Conservation (phyloP, 768 basidiomycete species). For the Phaeotremella skinneri region DNA sequence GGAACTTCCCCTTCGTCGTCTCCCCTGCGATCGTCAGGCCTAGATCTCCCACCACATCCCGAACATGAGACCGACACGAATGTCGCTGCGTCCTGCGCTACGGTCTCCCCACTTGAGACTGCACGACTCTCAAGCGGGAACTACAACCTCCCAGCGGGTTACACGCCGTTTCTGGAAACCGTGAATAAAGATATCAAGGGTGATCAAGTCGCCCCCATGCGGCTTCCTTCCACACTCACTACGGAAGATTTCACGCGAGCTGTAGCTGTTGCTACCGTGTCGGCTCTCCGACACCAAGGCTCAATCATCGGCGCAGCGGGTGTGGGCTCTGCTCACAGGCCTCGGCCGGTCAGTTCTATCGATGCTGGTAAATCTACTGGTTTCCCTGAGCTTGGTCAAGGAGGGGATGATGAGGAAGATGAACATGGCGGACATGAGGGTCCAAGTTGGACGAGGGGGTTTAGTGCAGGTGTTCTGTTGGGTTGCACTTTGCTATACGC, state of each 20-base stretch:
- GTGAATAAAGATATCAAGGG: slow-evolving; percentile 31
- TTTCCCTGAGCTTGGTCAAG: slow-evolving; percentile 51
- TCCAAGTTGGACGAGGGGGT: slow-evolving; percentile 89
- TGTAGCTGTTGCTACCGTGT: slow-evolving; percentile 90
- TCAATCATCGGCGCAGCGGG: slow-evolving; percentile 57
- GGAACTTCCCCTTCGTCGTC: slow-evolving; percentile 2
- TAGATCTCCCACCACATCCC: not conserved
- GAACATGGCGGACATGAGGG: slow-evolving; percentile 85
- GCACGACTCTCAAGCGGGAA: slow-evolving; percentile 7
- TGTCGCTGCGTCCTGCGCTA: not conserved
- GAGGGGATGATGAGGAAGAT: slow-evolving; percentile 55
- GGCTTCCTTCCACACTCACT: slow-evolving; percentile 65
- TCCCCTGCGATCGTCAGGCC: slow-evolving; percentile 9
- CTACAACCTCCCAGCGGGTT: slow-evolving; percentile 52
- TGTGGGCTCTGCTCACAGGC: slow-evolving; percentile 31
- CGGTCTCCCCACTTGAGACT: slow-evolving; percentile 47
- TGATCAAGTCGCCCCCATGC: slow-evolving; percentile 41
- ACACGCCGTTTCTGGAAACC: slow-evolving; percentile 45
- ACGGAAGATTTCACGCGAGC: slow-evolving; percentile 89
- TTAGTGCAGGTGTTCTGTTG: slow-evolving; percentile 84
- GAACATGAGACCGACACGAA: not conserved
- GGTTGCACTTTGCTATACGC: slow-evolving; percentile 91
- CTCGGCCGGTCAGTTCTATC: slow-evolving; percentile 1
- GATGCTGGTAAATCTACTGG: not conserved
- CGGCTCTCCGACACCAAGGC: slow-evolving; percentile 68